Evolutionary conservation across 345 rosid species (phyloP).

Genomic region (Acer yangbiense): DNA sequence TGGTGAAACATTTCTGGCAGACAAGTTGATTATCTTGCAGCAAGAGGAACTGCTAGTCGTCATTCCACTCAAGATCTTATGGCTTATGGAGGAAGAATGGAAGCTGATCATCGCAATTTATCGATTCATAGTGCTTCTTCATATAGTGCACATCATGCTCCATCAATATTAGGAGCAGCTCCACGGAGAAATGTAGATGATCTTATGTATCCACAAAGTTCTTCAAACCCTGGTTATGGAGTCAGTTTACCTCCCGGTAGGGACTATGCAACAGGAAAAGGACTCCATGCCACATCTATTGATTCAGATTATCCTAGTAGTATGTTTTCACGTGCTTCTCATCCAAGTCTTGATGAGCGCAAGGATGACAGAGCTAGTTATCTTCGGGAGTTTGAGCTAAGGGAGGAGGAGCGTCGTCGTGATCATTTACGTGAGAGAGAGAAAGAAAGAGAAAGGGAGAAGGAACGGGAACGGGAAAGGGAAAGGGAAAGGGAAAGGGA

Average conservation of each 20-base stretch:
- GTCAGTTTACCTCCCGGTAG: slow-evolving; percentile 99
- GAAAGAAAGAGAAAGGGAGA: slow-evolving; percentile 67
- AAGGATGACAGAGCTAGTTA: slow-evolving; percentile 92
- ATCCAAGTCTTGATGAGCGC: slow-evolving; percentile 65
- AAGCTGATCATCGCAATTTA: slow-evolving; percentile 68
- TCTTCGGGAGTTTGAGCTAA: slow-evolving; percentile 89
- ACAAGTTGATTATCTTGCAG: slow-evolving; percentile 85
- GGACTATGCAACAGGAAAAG: slow-evolving; percentile 90
- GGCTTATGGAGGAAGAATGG: slow-evolving; percentile 80
- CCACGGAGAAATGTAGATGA: slow-evolving; percentile 87
- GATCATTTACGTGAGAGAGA: slow-evolving; percentile 81
- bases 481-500: slow-evolving; percentile 57
- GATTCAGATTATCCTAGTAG: slow-evolving; percentile 70
- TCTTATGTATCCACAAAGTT: slow-evolving; percentile 59
- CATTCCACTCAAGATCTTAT: slow-evolving; percentile 69
- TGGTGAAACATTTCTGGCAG: slow-evolving; percentile 91
- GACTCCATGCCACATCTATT: slow-evolving; percentile 64
- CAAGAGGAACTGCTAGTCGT: slow-evolving; percentile 75
- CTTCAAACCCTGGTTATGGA: slow-evolving; percentile 95
- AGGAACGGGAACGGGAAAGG: slow-evolving; percentile 48
- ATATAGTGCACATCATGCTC: slow-evolving; percentile 66
- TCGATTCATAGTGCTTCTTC: slow-evolving; percentile 66
- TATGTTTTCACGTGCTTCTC: slow-evolving; percentile 51
- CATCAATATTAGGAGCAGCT: slow-evolving; percentile 90
- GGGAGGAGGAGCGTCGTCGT: slow-evolving; percentile 91